A percentile compares a stretch with the other conserved stretches of the same genome.
These are phyloP conservation scores for Bacidia rubella DNA, from an alignment of 495 filamentous ascomycete genomes.

Conservation along the genomic window DNA sequence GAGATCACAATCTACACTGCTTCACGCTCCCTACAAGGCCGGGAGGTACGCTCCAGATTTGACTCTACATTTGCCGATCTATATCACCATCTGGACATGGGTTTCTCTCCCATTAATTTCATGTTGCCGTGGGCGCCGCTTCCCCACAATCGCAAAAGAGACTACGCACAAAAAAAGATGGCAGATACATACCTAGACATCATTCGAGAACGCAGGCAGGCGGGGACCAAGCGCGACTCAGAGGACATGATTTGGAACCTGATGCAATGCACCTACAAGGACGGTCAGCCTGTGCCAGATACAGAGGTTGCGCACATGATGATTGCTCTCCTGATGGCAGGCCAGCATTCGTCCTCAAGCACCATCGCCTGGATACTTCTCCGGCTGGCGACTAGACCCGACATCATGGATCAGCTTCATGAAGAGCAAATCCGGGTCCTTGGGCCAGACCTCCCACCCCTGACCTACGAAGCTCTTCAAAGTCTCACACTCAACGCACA, in stretches of 20 bases:
- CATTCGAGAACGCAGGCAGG: conserved; percentile 49
- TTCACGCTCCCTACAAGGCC: conserved; percentile 64
- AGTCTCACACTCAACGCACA: conserved; percentile 56
- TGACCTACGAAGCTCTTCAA: conserved; percentile 52
- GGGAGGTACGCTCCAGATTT: conserved; percentile 63
- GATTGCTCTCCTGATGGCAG: conserved; percentile 82
- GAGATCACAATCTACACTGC: conserved; percentile 82
- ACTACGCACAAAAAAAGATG: conserved; percentile 61
- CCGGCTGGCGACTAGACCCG: conserved; percentile 57
- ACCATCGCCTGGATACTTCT: conserved; percentile 73
- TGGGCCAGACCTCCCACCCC: conserved; percentile 46
- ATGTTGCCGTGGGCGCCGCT: conserved; percentile 77
- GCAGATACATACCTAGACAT: conserved; percentile 66
- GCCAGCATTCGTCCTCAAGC: conserved; percentile 76
- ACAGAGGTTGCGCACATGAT: conserved; percentile 81
- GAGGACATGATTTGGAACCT: conserved; percentile 73
- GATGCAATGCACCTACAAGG: conserved; percentile 67
- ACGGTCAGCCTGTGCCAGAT: conserved; percentile 56
- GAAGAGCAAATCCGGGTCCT: conserved; percentile 54
- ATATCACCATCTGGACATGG: conserved; percentile 73
- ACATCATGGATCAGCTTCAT: conserved; percentile 62
- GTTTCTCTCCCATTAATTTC: conserved; percentile 76
- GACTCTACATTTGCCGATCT: conserved; percentile 59
- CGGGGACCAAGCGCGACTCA: conserved; percentile 33
- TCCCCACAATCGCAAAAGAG: conserved; percentile 67